A percentile compares a stretch with the other conserved stretches of the same genome.
phyloP scores from a whole-genome alignment of 2,329 filamentous ascomycete species.

The Ophiostoma tasmaniense region DNA sequence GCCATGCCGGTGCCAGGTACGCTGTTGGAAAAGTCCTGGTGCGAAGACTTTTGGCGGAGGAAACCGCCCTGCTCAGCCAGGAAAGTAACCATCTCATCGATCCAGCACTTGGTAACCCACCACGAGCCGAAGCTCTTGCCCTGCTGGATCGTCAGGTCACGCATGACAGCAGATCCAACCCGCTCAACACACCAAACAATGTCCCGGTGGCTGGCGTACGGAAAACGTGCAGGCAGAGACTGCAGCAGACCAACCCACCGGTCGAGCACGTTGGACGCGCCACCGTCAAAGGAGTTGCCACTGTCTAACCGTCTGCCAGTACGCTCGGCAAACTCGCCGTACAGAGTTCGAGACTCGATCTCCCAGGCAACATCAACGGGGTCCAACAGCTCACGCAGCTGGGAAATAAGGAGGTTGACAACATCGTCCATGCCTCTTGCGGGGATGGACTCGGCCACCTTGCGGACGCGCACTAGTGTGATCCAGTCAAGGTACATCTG shows the following conservation, averaged over 20 bases:
- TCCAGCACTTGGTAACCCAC: conserved; percentile 93
- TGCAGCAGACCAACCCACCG: conserved; percentile 68
- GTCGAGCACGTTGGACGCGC: conserved; percentile 61
- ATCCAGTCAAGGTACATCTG: conserved; percentile 96
- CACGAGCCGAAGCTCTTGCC: conserved; percentile 79
- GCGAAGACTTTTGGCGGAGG: conserved; percentile 49
- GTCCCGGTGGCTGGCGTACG: conserved; percentile 62
- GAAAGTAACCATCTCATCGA: conserved; percentile 91
- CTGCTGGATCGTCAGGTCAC: conserved; percentile 70
- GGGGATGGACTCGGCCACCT: conserved; percentile 55
- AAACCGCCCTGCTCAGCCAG: conserved; percentile 86
- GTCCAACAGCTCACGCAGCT: conserved; percentile 63
- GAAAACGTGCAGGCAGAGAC: conserved; percentile 61
- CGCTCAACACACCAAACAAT: conserved; percentile 70
- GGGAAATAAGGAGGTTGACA: conserved; percentile 52
- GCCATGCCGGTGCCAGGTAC: conserved; percentile 20
- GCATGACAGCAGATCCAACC: conserved; percentile 66
- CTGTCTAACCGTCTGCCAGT: conserved; percentile 36
- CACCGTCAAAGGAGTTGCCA: conserved; percentile 32
- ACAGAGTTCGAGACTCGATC: conserved; percentile 51
- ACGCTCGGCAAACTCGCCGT: conserved; percentile 47
- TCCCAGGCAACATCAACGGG: conserved; percentile 60
- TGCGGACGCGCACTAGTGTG: conserved; percentile 52
- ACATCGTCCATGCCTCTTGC: conserved; percentile 58
- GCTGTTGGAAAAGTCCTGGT: conserved; percentile 19